Evolutionary conservation across 495 filamentous ascomycete genomes (phyloP).

Genomic region (Penicillium cosmopolitanum): DNA sequence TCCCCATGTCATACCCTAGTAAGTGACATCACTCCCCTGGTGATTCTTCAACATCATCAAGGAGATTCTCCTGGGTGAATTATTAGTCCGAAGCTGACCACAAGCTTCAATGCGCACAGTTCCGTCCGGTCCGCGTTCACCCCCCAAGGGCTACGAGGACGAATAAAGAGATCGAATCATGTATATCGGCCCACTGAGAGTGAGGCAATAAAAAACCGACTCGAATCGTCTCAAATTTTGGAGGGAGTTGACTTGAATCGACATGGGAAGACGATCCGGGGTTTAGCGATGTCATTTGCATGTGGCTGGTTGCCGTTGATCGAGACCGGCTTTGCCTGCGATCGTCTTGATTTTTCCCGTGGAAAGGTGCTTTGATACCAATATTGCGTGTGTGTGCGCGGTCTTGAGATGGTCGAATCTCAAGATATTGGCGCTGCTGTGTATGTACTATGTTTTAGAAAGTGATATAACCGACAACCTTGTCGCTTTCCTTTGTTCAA

Average conservation of each 20-base stretch:
- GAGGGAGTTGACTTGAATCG: conserved; percentile 11
- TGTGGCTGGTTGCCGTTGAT: conserved; percentile 12
- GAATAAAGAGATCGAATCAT: conserved; percentile 32
- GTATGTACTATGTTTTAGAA: conserved; percentile 37
- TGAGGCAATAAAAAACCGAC: not conserved
- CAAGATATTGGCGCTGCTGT: conserved; percentile 26
- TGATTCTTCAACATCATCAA: too few species aligned
- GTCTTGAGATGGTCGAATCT: conserved; percentile 20
- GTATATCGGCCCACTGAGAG: conserved; percentile 9
- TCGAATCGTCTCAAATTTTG: conserved; percentile 8
- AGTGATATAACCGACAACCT: conserved; percentile 30
- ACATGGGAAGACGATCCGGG: conserved; percentile 15
- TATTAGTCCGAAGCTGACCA: conserved; percentile 10
- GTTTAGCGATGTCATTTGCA: conserved; percentile 17
- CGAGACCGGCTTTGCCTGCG: conserved; percentile 10
- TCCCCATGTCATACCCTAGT: conserved; percentile 94
- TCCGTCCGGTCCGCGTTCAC: conserved; percentile 71
- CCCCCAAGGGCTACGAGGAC: conserved; percentile 80
- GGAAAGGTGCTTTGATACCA: conserved; percentile 37
- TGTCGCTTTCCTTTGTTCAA: conserved; percentile 28
- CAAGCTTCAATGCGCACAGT: conserved; percentile 51
- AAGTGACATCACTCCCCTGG: conserved; percentile 33
- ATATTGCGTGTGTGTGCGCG: conserved; percentile 26
- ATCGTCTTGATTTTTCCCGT: conserved; percentile 10
- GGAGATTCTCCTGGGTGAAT: too few species aligned